Evolutionary conservation across 169 alveolate species (phyloP).

Genomic region (Theileria annulata): DNA sequence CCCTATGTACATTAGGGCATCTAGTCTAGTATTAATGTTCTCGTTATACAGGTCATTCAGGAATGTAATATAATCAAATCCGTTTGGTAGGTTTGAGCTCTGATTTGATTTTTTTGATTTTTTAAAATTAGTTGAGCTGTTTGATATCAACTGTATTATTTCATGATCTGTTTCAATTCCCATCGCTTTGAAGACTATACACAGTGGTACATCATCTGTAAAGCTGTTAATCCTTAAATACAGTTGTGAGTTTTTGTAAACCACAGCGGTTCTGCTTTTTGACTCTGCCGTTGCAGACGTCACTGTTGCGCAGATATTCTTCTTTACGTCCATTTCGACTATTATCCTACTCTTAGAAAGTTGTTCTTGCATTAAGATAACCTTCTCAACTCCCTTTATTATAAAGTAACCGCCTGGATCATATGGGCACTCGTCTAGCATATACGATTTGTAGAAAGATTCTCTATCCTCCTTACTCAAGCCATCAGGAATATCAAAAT

Average conservation of each 20-base stretch:
- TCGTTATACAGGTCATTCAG: constrained; percentile 67
- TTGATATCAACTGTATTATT: constrained; percentile 92
- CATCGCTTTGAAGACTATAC: constrained; percentile 96
- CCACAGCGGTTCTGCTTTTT: constrained; percentile 94
- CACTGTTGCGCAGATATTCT: constrained; percentile 92
- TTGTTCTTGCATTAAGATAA: constrained; percentile 97
- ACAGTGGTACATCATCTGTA: constrained; percentile 93
- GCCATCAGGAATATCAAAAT: constrained; percentile 13
- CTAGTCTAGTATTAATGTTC: constrained; percentile 67
- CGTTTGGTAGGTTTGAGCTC: not conserved
- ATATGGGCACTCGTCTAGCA: constrained; percentile 88
- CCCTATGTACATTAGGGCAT: constrained; percentile 77
- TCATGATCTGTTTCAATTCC: constrained; percentile 98
- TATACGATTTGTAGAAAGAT: constrained; percentile 54
- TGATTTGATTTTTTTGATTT: not conserved
- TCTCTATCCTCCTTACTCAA: constrained; percentile 41
- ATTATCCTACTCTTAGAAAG: constrained; percentile 96
- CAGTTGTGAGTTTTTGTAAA: constrained; percentile 88
- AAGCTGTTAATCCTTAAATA: constrained; percentile 94
- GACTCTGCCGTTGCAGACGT: constrained; percentile 97
- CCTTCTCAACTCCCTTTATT: constrained; percentile 98
- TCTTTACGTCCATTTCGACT: constrained; percentile 94
- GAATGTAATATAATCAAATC: constrained; percentile 39
- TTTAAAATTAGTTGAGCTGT: constrained; percentile 33
- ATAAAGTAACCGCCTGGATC: constrained; percentile 99